Conservation (phyloP, 2,329 filamentous ascomycete genomes). For the Fusarium beomiforme region DNA sequence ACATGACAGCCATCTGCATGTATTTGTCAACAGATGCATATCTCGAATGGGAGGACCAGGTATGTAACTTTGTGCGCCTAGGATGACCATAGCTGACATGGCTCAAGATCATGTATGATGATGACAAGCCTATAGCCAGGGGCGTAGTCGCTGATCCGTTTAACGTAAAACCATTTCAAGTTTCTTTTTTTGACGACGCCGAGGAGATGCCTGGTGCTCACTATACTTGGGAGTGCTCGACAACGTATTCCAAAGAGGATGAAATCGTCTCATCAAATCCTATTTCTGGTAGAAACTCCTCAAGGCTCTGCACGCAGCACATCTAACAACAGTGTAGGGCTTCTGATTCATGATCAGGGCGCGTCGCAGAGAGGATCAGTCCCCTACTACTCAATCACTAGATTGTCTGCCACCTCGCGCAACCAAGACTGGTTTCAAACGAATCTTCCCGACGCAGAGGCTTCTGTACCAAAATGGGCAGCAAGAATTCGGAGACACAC, state of each 20-base stretch:
- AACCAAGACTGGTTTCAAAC: constrained; percentile 65
- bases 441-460: constrained; percentile 50
- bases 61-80: constrained; percentile 39
- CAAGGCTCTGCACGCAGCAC: background rate
- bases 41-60: constrained; percentile 64
- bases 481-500: constrained; percentile 57
- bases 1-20: constrained; percentile 60
- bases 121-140: constrained; percentile 54
- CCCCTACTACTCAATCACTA: constrained; percentile 62
- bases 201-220: constrained; percentile 48
- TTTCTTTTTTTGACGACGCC: constrained; percentile 51
- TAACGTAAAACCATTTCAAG: constrained; percentile 60
- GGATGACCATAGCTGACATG: constrained; percentile 6
- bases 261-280: constrained; percentile 48
- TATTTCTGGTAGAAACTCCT: constrained; percentile 23
- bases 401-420: constrained; percentile 61
- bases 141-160: constrained; percentile 65
- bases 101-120: constrained; percentile 55
- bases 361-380: constrained; percentile 38
- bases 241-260: constrained; percentile 53
- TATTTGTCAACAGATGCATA: constrained; percentile 63
- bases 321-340: constrained; percentile 48
- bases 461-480: constrained; percentile 57
- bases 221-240: constrained; percentile 56
- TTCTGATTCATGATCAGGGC: constrained; percentile 55